A percentile compares a stretch with the other conserved stretches of the same genome.
These are phyloP conservation scores for Populus trichocarpa DNA, from an alignment of 441 rosid species.

Conservation along the genomic window DNA sequence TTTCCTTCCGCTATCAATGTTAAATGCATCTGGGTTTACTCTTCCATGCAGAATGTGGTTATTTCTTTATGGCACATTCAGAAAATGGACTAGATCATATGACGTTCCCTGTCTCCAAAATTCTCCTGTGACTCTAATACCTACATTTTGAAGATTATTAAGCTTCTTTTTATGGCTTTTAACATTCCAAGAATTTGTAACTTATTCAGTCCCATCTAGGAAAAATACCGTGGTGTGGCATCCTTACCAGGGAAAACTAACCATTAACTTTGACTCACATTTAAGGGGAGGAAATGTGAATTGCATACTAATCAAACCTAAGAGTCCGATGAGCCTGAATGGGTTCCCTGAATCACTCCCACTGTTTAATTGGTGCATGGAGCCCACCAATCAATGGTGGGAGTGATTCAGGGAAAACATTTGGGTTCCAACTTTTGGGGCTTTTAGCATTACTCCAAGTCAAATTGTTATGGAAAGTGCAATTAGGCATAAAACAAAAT, in stretches of 20 bases:
- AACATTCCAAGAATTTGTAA: background rate
- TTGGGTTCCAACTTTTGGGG: background rate
- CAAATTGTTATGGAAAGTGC: background rate
- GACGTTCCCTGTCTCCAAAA: background rate
- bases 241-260: background rate
- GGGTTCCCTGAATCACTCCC: background rate
- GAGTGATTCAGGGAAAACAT: background rate
- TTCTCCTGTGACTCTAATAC: background rate
- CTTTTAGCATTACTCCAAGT: background rate
- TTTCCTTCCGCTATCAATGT: background rate
- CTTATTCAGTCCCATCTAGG: background rate
- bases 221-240: background rate
- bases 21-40: background rate
- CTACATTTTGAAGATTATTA: background rate
- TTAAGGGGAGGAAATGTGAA: background rate
- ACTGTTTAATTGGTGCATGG: background rate
- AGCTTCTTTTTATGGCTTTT: background rate
- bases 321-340: no score
- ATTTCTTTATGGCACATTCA: background rate
- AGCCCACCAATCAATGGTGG: background rate
- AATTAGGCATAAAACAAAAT: background rate
- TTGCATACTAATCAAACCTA: background rate
- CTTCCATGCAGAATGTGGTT: background rate
- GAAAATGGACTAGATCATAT: background rate
- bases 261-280: background rate